Evolutionary conservation across 2,329 filamentous ascomycete species (phyloP), one percentile per base, ranked within the genome.

Genomic region (Penicillium sp.): DNA sequence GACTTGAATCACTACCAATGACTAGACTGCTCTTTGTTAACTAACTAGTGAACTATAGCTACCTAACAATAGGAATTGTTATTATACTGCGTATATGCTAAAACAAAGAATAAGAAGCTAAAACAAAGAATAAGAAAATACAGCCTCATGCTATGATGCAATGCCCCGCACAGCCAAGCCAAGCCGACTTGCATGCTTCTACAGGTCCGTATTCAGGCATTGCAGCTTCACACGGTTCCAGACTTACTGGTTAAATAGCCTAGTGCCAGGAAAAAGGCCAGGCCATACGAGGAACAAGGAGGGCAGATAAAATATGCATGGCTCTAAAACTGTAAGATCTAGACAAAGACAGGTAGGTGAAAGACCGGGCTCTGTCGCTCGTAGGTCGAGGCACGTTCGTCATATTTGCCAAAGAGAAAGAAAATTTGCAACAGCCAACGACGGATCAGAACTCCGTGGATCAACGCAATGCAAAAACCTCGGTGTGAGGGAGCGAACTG

Each of bases 381-480:
- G 40, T 44, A 50, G 45, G 44, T 35, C 43, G 37, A 40, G 31
- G 46, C 40, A 50, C 34, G 36, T 53, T 44, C 52, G 51, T 54
- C 50, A 49, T 58, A 58, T 58, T 57, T 55, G 52, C 49, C 45
- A 51, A 51, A 46, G 49, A 42, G 24, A 9, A 44, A 42, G 41
- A 42, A 35, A 24, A 44, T 42, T 47, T 49, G 47, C 45, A 36
- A 52, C 36, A 47, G 47, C 53, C 51, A 52, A 51, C 40, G 35
- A 50, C 46, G 46, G 51, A 49, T 51, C 40, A 50, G 34, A 43
- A 47, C 43, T 48, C 50, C 49, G 45, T 38, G 45, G 32, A 48
- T 51, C 49, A 51, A 53, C 53, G 58, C 53, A 59, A 57, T 58
- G 55, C 55, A 57, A 55, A 44, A 37, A 43, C 46, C 46, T 53